Conservation (phyloP, 202 grass and related monocot species). For the Elaeis oleifera region DNA sequence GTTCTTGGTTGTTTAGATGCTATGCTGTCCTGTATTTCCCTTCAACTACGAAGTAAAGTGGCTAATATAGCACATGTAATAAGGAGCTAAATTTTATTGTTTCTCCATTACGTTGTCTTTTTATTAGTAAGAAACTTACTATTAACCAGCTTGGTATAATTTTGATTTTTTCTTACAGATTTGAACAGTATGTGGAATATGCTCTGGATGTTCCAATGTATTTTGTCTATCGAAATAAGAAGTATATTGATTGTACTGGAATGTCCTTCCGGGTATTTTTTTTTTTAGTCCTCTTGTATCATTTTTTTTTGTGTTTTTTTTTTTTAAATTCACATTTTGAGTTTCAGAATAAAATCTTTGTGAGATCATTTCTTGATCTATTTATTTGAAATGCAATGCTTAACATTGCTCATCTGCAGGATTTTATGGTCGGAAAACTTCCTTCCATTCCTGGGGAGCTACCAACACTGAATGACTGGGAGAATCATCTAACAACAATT, state of each 20-base stretch:
- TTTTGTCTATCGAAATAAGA: constrained; percentile 93
- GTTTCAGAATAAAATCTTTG: too few species aligned
- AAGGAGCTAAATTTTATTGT: too few species aligned
- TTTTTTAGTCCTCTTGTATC: constrained; percentile 19
- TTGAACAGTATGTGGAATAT: constrained; percentile 92
- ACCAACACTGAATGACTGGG: constrained; percentile 93
- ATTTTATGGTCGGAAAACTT: constrained; percentile 97
- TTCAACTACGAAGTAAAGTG: too few species aligned
- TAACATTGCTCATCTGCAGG: constrained; percentile 34
- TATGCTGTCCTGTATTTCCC: too few species aligned
- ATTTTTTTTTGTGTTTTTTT: too few species aligned
- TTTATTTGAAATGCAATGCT: constrained; percentile 1
- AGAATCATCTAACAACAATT: constrained; percentile 99
- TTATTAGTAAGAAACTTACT: too few species aligned
- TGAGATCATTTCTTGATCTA: background rate
- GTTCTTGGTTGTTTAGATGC: too few species aligned
- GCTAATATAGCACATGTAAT: too few species aligned
- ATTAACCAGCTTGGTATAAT: background rate
- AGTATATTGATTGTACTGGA: constrained; percentile 82
- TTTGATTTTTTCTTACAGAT: constrained; percentile 39
- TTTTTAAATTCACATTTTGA: too few species aligned
- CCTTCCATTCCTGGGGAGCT: constrained; percentile 67
- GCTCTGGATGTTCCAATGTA: constrained; percentile 96
- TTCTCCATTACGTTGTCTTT: too few species aligned
- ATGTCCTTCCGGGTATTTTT: constrained; percentile 87